Percentiles rank a stretch among this genome's conserved stretches.
phyloP scores from a whole-genome alignment of 1,284 basidiomycete genomes.

The Tremellales sp. region DNA sequence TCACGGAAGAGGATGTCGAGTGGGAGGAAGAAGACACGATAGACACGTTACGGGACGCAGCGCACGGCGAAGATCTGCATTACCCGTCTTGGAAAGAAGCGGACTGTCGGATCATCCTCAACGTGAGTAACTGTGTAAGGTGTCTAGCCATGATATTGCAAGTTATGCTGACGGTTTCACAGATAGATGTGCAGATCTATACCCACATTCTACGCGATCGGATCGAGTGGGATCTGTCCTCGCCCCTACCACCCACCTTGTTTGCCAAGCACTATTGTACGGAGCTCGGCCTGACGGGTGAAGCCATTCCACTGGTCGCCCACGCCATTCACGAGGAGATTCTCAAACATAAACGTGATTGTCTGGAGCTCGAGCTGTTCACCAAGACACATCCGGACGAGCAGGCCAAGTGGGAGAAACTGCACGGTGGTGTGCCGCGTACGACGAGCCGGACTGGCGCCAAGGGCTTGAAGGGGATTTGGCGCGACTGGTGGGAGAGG shows the following conservation, averaged over 20 bases:
- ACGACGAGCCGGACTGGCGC: slow-evolving; percentile 62
- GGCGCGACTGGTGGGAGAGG: slow-evolving; percentile 91
- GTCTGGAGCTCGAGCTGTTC: slow-evolving; percentile 85
- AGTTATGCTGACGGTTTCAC: slow-evolving; percentile 6
- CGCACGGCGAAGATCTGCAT: slow-evolving; percentile 12
- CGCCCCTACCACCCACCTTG: slow-evolving; percentile 79
- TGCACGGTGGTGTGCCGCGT: slow-evolving; percentile 52
- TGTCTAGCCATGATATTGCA: neutral
- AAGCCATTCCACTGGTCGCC: slow-evolving; percentile 81
- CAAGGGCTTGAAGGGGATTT: slow-evolving; percentile 77
- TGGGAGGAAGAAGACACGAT: slow-evolving; percentile 29
- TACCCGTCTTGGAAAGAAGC: slow-evolving; percentile 57
- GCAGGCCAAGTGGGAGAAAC: slow-evolving; percentile 59
- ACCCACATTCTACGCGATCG: slow-evolving; percentile 87
- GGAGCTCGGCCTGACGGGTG: slow-evolving; percentile 83
- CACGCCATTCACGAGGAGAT: slow-evolving; percentile 94
- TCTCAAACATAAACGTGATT: slow-evolving; percentile 89
- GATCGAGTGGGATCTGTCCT: slow-evolving; percentile 97
- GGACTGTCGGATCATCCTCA: slow-evolving; percentile 84
- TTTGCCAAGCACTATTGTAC: slow-evolving; percentile 77
- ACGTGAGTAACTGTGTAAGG: slow-evolving; percentile 56
- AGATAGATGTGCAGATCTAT: slow-evolving; percentile 98
- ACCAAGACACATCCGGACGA: slow-evolving; percentile 55
- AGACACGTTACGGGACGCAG: slow-evolving; percentile 5
- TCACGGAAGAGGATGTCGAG: slow-evolving; percentile 36